phyloP scores from a whole-genome alignment of 768 basidiomycete genomes.

The Suillus brevipes region DNA sequence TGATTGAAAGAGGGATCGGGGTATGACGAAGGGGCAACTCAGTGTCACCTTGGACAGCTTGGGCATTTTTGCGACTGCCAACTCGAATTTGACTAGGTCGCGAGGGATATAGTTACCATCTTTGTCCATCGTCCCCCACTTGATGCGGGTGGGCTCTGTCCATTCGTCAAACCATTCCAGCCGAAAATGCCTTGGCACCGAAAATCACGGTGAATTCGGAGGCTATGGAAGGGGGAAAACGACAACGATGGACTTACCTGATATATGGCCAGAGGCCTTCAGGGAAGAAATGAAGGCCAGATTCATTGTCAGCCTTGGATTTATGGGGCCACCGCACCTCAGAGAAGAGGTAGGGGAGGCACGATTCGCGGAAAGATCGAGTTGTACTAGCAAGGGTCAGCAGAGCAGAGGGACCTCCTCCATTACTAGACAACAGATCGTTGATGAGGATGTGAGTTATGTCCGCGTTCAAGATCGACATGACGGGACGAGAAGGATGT shows the following conservation, averaged over 20 bases:
- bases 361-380: conserved; percentile 28
- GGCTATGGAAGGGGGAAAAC: not conserved
- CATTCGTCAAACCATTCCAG: conserved; percentile 39
- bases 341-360: conserved; percentile 33
- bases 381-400: conserved; percentile 26
- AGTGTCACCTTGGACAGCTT: conserved; percentile 29
- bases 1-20: conserved; percentile 29
- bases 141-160: conserved; percentile 37
- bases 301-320: conserved; percentile 24
- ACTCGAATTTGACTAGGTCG: conserved; percentile 25
- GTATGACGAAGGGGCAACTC: conserved; percentile 34
- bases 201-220: conserved; percentile 5
- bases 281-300: conserved; percentile 31
- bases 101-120: conserved; percentile 32
- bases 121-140: conserved; percentile 32
- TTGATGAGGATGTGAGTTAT: conserved; percentile 35
- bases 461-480: conserved; percentile 35
- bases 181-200: conserved; percentile 26
- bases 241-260: conserved; percentile 19
- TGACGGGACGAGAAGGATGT: conserved; percentile 11
- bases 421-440: conserved; percentile 20
- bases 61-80: conserved; percentile 31
- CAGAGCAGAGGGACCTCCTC: conserved; percentile 14
- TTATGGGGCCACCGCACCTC: conserved; percentile 35
- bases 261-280: conserved; percentile 31